Evolutionary conservation across 768 basidiomycete species (phyloP), one percentile per base, ranked within the genome.

Genomic region (Suillus paluster): DNA sequence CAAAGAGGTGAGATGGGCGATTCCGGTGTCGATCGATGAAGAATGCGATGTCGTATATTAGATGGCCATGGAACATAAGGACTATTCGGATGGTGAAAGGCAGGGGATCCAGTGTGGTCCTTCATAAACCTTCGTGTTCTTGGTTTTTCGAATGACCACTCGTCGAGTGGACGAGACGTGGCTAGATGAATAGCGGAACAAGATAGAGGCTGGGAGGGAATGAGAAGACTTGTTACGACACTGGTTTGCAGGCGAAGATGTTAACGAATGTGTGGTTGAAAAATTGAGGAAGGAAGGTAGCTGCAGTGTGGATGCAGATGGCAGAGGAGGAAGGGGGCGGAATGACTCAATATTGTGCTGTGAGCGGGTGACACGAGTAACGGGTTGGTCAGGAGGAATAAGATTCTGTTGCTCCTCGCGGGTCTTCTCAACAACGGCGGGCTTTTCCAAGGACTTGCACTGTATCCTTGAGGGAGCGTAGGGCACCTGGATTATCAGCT

Each of bases 41-140:
- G 78, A 66, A 77, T 79, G 64, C 71, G 75, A 60, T 60, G 85
- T 73, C 69, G 85, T 75, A 68, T 71, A 27, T 78, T 71, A 33
- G 75, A 69, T 6, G 77, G 67, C 83, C 82, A 85, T 10, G 84
- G 84, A 6, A 83, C 80, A 57, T 84, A 85, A n/a, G 84, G 84
- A 67, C 81, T 83, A 57, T 84, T 84, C 7, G 83, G 82, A 68
- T 85, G 81, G 45, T 76, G 77, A 36, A 82, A 75, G 27, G 78
- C 72, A n/a, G 8, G 80, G 76, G 38, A 79, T 71, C 66, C 72
- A 75, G 42, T 71, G 68, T 3, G 72, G 71, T 57, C 75, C 74
- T 62, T 70, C 70, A 52, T 66, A 52, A 14, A 64, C 70, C 55
- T 72, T 69, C 39, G 61, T 65, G 11, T 64, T 68, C 61, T 58